phyloP scores from a whole-genome alignment of 257 asterid species.

The Cordia subcordata region DNA sequence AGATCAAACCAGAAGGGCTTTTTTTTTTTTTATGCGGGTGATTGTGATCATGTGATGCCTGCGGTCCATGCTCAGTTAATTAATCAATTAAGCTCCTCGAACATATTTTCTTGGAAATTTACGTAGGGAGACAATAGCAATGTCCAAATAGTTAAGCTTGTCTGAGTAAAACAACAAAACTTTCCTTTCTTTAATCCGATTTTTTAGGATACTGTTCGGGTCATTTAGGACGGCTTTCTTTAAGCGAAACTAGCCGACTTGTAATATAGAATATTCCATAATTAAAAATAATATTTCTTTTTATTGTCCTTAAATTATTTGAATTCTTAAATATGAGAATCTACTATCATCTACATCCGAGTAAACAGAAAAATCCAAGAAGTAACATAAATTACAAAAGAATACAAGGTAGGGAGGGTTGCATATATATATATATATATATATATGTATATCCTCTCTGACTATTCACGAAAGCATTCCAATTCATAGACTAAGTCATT shows the following conservation, averaged over 20 bases:
- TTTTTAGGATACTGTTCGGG: neutral
- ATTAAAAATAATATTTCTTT: no score
- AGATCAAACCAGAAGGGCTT: no score
- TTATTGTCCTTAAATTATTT: no score
- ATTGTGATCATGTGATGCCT: no score
- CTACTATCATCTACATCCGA: neutral
- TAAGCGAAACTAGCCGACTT: no score
- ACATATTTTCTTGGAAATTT: no score
- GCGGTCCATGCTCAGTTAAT: no score
- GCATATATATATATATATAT: no score
- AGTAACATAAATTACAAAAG: neutral
- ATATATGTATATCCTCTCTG: neutral
- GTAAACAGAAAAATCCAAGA: neutral
- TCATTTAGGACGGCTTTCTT: neutral
- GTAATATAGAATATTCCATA: no score
- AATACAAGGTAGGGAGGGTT: neutral
- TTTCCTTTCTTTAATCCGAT: neutral
- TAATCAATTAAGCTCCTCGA: no score
- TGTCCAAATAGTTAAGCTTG: neutral
- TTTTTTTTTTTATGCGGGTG: no score
- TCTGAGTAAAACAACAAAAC: neutral
- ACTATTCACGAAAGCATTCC: neutral
- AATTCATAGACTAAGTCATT: neutral
- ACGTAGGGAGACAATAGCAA: conserved; percentile 2
- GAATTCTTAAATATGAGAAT: no score